Evolutionary conservation across 1,284 basidiomycete species (phyloP).

Genomic region (Cutaneotrichosporon cyanovorans): DNA sequence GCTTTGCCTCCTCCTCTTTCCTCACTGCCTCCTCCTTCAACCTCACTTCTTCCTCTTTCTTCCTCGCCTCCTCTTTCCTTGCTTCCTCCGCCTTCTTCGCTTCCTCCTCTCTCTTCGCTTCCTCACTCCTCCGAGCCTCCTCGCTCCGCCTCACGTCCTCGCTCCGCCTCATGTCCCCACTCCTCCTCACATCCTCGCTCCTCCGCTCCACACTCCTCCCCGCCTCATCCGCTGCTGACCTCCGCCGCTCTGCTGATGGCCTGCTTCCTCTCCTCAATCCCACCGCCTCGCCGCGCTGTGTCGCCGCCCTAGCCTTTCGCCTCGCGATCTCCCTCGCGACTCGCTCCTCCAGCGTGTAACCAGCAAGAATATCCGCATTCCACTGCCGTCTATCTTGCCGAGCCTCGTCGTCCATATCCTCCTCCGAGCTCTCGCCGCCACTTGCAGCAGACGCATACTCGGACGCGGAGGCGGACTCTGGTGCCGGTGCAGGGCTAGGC

Average conservation of each 20-base stretch:
- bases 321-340: slow-evolving; percentile 26
- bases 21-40: background rate
- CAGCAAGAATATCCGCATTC: slow-evolving; percentile 40
- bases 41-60: background rate
- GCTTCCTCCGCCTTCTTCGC: background rate
- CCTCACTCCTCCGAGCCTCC: background rate
- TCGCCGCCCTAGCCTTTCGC: background rate
- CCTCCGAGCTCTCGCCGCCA: background rate
- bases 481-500: no score
- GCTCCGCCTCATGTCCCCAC: background rate
- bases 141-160: background rate
- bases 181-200: no score
- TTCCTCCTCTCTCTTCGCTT: background rate
- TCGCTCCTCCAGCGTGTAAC: slow-evolving; percentile 36
- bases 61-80: background rate
- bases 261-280: background rate
- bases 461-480: no score
- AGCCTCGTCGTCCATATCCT: slow-evolving; percentile 15
- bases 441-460: no score
- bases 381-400: slow-evolving; percentile 33
- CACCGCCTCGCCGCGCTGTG: background rate
- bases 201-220: no score
- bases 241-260: no score
- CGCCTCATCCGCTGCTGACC: no score
- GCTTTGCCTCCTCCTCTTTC: background rate